Conservation (phyloP, 768 basidiomycete genomes). For the Termitomyces sp. region DNA sequence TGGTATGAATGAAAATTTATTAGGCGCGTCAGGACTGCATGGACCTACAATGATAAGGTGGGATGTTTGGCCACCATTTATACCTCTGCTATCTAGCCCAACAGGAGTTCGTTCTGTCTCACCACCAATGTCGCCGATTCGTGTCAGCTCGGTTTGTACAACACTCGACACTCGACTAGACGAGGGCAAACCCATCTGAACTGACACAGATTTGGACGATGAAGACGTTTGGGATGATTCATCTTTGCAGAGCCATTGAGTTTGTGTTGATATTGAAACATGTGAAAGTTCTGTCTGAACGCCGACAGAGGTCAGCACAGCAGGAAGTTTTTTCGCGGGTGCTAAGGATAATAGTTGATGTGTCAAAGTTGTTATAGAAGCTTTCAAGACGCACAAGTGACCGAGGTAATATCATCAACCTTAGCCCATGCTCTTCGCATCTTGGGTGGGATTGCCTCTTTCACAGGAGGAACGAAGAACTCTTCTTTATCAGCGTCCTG, state of each 20-base stretch:
- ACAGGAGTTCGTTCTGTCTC: slow-evolving; percentile 17
- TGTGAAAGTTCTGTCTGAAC: slow-evolving; percentile 33
- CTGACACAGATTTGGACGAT: slow-evolving; percentile 11
- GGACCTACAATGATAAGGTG: slow-evolving; percentile 12
- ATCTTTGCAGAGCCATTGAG: slow-evolving; percentile 12
- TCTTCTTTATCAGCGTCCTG: slow-evolving; percentile 39
- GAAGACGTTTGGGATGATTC: slow-evolving; percentile 21
- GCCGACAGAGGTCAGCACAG: slow-evolving; percentile 36
- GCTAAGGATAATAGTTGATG: neutral
- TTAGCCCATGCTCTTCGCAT: slow-evolving; percentile 61
- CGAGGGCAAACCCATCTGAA: slow-evolving; percentile 18
- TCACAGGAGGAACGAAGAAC: slow-evolving; percentile 18
- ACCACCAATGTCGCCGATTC: slow-evolving; percentile 8
- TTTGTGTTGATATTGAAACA: slow-evolving; percentile 36
- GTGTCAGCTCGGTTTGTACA: slow-evolving; percentile 15
- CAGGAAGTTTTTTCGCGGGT: slow-evolving; percentile 10
- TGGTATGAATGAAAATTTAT: slow-evolving; percentile 8
- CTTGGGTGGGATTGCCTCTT: slow-evolving; percentile 53
- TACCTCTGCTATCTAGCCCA: neutral
- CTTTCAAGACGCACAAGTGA: slow-evolving; percentile 30
- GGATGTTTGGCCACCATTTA: neutral
- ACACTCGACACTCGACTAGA: slow-evolving; percentile 7
- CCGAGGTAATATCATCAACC: slow-evolving; percentile 37
- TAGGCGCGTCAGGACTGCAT: neutral
- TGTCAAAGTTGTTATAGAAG: neutral